Evolutionary conservation across 2,329 filamentous ascomycete species (phyloP), one percentile per base, ranked within the genome.

Genomic region (Trichocomaceae sp.): DNA sequence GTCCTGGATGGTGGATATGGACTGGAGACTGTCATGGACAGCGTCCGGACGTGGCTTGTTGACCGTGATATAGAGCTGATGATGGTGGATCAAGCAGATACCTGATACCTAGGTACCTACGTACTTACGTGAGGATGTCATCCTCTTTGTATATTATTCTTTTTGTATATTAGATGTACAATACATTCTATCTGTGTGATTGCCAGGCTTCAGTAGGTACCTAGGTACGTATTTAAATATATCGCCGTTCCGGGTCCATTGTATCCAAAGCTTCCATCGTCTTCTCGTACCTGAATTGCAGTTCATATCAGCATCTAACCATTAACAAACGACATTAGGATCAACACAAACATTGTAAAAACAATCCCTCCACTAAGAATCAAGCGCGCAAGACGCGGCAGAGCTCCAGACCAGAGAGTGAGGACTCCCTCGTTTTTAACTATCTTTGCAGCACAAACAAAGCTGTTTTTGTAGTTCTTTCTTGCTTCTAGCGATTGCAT

Each of bases 401-500:
- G 67, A 20, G 93, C 92, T 23, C 93, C 93, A 62, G 88, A 92
- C 93, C 93, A 99, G 61, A 97, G 88, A 0, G 91, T 96, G 41
- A 92, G 69, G 12, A 97, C 54, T 2, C 93, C 92, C 73, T 99
- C 93, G 52, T 96, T 84, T 72, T 84, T 88, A 70, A 93, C 87
- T 61, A 99, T 95, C 65, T 85, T 79, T 10, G 81, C 79, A 0
- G 87, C 91, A 70, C 93, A 99, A 47, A 84, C 81, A 61, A 95
- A 81, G 63, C 86, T 93, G 73, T 95, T 96, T 68, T 87, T 90
- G 68, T 99, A 99, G 58, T 86, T 75, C 44, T 75, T 77, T 59
- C 81, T 82, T 33, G 92, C 89, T 71, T 96, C 90, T 58, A 96
- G 86, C 62, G 90, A 95, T 80, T 99, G 93, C 93, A 99, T 99